Percentiles rank a stretch among this genome's conserved stretches.
phyloP scores from a whole-genome alignment of 345 rosid genomes.

The Fremontodendron californicum region DNA sequence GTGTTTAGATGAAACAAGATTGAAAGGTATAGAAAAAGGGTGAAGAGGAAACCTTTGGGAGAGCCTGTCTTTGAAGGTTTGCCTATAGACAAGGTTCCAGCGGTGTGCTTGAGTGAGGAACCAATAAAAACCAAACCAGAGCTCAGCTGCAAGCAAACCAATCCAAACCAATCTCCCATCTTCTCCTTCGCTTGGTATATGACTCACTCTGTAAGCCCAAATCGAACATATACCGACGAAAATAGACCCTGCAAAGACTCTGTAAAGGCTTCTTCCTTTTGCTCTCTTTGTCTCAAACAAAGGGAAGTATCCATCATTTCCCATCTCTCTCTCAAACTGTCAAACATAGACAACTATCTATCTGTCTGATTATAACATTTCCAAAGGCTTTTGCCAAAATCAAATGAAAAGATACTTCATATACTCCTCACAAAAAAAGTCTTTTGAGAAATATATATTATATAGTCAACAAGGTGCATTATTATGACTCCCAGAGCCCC shows the following conservation, averaged over 20 bases:
- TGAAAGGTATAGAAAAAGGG: background rate
- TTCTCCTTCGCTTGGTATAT: slow-evolving; percentile 23
- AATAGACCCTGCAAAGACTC: slow-evolving; percentile 29
- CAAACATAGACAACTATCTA: background rate
- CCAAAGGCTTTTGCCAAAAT: too few species aligned
- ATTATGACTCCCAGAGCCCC: too few species aligned
- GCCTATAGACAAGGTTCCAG: slow-evolving; percentile 35
- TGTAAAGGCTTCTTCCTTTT: slow-evolving; percentile 20
- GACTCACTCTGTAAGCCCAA: slow-evolving; percentile 28
- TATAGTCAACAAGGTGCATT: too few species aligned
- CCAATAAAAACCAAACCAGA: slow-evolving; percentile 52
- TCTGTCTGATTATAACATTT: too few species aligned
- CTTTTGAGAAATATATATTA: too few species aligned
- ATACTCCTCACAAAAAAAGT: too few species aligned
- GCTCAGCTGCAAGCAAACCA: slow-evolving; percentile 45
- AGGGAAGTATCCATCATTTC: slow-evolving; percentile 7
- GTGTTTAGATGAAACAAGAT: background rate
- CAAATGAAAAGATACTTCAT: too few species aligned
- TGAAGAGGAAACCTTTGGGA: slow-evolving; percentile 32
- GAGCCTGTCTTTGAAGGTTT: slow-evolving; percentile 47
- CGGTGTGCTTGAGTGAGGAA: slow-evolving; percentile 37
- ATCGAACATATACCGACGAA: slow-evolving; percentile 30
- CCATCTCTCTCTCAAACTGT: slow-evolving; percentile 10
- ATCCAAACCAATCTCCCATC: slow-evolving; percentile 42
- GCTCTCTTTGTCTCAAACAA: slow-evolving; percentile 38